These are phyloP conservation scores for Botrytis cinerea DNA, from an alignment of 2,329 filamentous ascomycete genomes.

Conservation along the genomic window DNA sequence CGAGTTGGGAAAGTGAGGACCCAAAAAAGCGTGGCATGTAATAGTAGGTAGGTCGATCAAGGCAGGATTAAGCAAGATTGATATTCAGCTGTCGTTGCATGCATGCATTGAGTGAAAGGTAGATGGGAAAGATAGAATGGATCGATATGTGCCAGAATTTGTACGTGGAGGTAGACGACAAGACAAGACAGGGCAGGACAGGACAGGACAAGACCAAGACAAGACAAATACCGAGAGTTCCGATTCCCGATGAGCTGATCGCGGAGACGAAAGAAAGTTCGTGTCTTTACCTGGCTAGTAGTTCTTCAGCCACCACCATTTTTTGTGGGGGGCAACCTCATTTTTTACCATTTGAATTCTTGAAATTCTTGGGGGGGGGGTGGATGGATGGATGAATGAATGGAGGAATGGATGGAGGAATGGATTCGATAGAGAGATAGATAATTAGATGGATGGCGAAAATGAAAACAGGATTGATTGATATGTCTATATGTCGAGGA, in stretches of 20 bases:
- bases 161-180: background rate
- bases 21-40: background rate
- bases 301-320: constrained; percentile 13
- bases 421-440: background rate
- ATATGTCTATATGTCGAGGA: background rate
- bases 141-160: background rate
- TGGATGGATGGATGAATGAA: no score
- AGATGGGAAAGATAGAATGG: background rate
- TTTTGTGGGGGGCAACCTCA: background rate
- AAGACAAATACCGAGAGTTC: background rate
- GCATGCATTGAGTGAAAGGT: background rate
- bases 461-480: background rate
- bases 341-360: background rate
- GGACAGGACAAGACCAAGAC: background rate
- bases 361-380: background rate
- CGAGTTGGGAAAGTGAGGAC: background rate
- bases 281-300: background rate
- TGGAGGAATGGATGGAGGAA: background rate
- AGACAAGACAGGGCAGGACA: background rate
- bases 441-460: background rate
- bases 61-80: background rate
- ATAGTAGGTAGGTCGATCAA: background rate
- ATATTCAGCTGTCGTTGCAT: background rate
- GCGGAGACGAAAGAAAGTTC: background rate
- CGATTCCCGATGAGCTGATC: constrained; percentile 8